phyloP scores from a whole-genome alignment of 495 filamentous ascomycete species.

The Aspergillus sclerotioniger region DNA sequence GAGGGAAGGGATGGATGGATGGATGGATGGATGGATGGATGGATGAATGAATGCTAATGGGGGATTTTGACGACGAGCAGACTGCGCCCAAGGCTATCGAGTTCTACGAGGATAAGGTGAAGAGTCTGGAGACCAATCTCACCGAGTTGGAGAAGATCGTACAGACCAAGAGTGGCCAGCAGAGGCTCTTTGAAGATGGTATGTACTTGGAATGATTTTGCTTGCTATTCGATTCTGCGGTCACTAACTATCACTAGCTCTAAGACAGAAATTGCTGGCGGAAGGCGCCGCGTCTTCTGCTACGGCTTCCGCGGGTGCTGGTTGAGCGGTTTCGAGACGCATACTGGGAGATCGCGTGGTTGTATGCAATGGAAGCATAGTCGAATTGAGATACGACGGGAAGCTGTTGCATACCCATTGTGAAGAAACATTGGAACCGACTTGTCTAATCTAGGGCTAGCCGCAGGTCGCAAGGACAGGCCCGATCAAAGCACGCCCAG shows the following conservation, averaged over 20 bases:
- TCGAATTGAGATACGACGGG: not conserved
- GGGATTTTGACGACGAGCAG: conserved; percentile 26
- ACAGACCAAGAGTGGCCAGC: conserved; percentile 76
- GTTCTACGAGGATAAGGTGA: conserved; percentile 85
- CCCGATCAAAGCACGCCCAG: not conserved
- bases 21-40: not conserved
- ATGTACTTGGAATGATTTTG: conserved; percentile 22
- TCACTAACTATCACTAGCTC: conserved; percentile 31
- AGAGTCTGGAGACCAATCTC: conserved; percentile 73
- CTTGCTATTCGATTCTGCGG: not conserved
- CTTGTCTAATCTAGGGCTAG: not conserved
- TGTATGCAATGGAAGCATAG: not conserved
- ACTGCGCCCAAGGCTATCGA: conserved; percentile 69
- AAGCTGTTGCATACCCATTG: not conserved
- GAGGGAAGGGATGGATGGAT: not conserved
- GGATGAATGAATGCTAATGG: not conserved
- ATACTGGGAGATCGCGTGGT: not conserved
- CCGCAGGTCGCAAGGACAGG: not conserved
- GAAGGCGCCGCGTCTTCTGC: conserved; percentile 33
- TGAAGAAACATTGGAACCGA: not conserved
- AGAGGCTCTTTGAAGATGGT: conserved; percentile 88
- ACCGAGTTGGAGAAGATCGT: conserved; percentile 85
- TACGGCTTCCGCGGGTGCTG: conserved; percentile 27
- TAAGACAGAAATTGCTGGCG: conserved; percentile 48
- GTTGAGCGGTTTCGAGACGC: conserved; percentile 16